A percentile compares a stretch with the other conserved stretches of the same genome.
phyloP scores from a whole-genome alignment of 2,329 filamentous ascomycete species.

The Trichoderma sp. region DNA sequence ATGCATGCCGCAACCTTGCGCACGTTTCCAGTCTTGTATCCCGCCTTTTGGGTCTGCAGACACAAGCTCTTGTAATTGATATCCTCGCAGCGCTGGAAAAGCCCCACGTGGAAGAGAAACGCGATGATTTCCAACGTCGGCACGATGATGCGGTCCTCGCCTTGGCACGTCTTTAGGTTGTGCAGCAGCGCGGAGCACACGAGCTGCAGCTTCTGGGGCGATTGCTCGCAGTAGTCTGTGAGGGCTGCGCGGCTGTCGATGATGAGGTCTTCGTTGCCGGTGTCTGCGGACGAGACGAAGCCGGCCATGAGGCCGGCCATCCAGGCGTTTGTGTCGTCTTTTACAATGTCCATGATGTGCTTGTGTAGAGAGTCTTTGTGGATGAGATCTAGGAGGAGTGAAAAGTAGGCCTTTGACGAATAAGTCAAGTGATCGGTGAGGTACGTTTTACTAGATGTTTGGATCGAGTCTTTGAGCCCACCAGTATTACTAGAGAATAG shows the following conservation, averaged over 20 bases:
- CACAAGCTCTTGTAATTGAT: slow-evolving; percentile 64
- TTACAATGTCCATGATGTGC: slow-evolving; percentile 43
- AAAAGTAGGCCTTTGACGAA: slow-evolving; percentile 65
- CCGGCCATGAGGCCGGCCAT: slow-evolving; percentile 65
- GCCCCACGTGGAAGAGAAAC: slow-evolving; percentile 71
- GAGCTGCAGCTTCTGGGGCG: slow-evolving; percentile 45
- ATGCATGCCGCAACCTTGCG: slow-evolving; percentile 80
- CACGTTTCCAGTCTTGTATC: slow-evolving; percentile 82
- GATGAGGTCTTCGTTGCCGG: slow-evolving; percentile 76
- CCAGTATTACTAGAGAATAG: slow-evolving; percentile 41
- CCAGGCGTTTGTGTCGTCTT: slow-evolving; percentile 44
- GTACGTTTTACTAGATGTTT: not conserved
- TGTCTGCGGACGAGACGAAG: slow-evolving; percentile 72
- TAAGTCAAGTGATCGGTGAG: slow-evolving; percentile 45
- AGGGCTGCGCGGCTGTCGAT: slow-evolving; percentile 70
- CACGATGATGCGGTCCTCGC: slow-evolving; percentile 71
- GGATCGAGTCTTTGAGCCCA: slow-evolving; percentile 34
- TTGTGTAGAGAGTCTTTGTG: slow-evolving; percentile 43
- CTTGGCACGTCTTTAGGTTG: slow-evolving; percentile 58
- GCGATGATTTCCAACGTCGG: slow-evolving; percentile 77
- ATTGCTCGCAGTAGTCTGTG: slow-evolving; percentile 54
- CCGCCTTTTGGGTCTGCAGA: slow-evolving; percentile 72
- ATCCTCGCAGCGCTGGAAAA: slow-evolving; percentile 48
- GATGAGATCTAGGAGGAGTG: slow-evolving; percentile 55
- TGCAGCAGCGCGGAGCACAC: slow-evolving; percentile 56